Percentiles rank a stretch among this genome's conserved stretches.
Conservation (phyloP, 352 stramenopile species). For the Globisporangium middletonii region DNA sequence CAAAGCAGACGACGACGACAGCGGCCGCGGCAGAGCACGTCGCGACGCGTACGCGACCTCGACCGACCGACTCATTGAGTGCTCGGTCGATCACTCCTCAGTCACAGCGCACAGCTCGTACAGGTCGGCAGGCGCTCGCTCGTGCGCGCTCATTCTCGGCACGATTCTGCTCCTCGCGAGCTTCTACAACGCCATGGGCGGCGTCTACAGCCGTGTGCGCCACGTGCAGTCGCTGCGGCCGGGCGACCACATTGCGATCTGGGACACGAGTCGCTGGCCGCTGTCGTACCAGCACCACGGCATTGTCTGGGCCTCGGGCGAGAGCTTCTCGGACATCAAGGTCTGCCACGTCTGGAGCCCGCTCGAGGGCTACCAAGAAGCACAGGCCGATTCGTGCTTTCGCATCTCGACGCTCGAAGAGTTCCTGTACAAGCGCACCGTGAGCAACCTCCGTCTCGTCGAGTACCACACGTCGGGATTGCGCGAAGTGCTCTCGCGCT, state of each 20-base stretch:
- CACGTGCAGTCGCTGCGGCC: constrained; percentile 70
- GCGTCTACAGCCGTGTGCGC: constrained; percentile 74
- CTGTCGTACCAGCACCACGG: constrained; percentile 85
- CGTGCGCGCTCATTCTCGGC: not conserved
- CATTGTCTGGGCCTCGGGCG: constrained; percentile 78
- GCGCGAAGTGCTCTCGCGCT: constrained; percentile 69
- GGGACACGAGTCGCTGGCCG: constrained; percentile 82
- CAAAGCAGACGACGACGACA: too few species aligned
- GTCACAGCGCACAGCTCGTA: too few species aligned
- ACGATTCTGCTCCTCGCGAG: constrained; percentile 13
- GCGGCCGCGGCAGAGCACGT: too few species aligned
- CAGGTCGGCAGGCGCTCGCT: too few species aligned
- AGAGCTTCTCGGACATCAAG: constrained; percentile 48
- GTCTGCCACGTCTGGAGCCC: constrained; percentile 86
- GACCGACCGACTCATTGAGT: too few species aligned
- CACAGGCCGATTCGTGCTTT: constrained; percentile 82
- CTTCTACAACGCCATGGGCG: constrained; percentile 36
- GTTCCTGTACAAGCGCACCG: constrained; percentile 63
- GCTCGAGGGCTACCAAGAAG: constrained; percentile 60
- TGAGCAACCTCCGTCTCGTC: constrained; percentile 62
- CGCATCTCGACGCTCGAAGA: constrained; percentile 83
- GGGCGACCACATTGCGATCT: constrained; percentile 82
- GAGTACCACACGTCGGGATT: constrained; percentile 83
- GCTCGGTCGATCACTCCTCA: too few species aligned
- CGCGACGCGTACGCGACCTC: too few species aligned